Percentiles rank a stretch among this genome's conserved stretches.
phyloP scores from a whole-genome alignment of 2,329 filamentous ascomycete species.

The Cladosporium austrohemisphaericum region DNA sequence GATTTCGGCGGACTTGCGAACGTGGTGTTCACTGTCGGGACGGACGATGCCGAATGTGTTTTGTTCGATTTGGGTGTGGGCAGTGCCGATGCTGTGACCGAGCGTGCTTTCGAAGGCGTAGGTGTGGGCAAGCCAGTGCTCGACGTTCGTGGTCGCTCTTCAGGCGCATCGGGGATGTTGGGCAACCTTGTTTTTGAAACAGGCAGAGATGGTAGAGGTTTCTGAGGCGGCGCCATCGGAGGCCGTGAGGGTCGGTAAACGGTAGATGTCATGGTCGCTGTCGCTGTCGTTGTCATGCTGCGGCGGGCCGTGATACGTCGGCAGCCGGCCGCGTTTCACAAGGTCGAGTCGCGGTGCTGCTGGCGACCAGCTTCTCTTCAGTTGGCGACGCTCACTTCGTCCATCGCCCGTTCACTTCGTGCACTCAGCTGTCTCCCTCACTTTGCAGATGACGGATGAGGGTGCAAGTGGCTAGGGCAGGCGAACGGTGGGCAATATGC shows the following conservation, averaged over 20 bases:
- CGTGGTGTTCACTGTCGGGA: conserved; percentile 48
- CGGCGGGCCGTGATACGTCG: neutral
- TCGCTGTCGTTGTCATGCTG: conserved; percentile 18
- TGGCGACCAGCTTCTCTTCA: conserved; percentile 4
- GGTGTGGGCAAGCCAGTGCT: conserved; percentile 31
- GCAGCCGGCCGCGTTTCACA: neutral
- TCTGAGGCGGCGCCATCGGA: conserved; percentile 63
- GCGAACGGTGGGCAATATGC: neutral
- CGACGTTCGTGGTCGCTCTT: conserved; percentile 22
- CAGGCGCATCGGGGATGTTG: conserved; percentile 39
- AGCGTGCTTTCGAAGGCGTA: conserved; percentile 39
- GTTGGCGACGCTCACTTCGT: neutral
- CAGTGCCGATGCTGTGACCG: conserved; percentile 50
- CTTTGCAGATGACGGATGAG: neutral
- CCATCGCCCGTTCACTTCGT: neutral
- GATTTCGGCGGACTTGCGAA: conserved; percentile 31
- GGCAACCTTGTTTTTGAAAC: conserved; percentile 63
- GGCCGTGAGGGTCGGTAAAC: conserved; percentile 43
- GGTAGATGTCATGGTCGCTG: conserved; percentile 36
- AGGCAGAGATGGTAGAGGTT: conserved; percentile 70
- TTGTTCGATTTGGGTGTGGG: conserved; percentile 41
- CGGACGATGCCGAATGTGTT: conserved; percentile 51
- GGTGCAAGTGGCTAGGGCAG: neutral
- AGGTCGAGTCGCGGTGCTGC: neutral
- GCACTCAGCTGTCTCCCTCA: neutral